Evolutionary conservation across 805 yeast species (phyloP).

Genomic region (Kodamaea jinghongensis): DNA sequence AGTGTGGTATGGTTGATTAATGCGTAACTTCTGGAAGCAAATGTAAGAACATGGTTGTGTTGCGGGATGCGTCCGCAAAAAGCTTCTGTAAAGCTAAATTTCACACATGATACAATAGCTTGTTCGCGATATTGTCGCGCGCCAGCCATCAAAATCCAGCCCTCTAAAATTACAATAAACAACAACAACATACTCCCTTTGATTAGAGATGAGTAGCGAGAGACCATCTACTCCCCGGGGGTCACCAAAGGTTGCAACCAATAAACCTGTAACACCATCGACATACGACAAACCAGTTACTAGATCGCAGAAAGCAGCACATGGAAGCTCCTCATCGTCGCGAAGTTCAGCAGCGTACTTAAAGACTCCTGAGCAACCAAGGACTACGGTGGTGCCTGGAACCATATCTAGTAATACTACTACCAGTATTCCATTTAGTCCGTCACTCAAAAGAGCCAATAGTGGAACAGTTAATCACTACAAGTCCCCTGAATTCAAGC

Average conservation of each 20-base stretch:
- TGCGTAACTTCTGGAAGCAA: too few species aligned
- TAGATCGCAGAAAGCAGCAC: background rate
- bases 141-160: too few species aligned
- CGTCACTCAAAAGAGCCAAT: conserved; percentile 35
- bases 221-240: too few species aligned
- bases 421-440: conserved; percentile 32
- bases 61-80: too few species aligned
- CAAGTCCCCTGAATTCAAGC: conserved; percentile 35
- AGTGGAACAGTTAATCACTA: conserved; percentile 18
- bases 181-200: too few species aligned
- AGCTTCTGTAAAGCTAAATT: too few species aligned
- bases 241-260: conserved; percentile 14
- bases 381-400: background rate
- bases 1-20: too few species aligned
- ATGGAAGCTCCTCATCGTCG: conserved; percentile 8
- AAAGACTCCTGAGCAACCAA: conserved; percentile 36
- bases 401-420: background rate
- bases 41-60: too few species aligned
- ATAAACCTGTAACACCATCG: conserved; percentile 32
- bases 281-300: conserved; percentile 1
- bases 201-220: too few species aligned
- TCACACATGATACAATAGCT: too few species aligned
- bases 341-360: conserved; percentile 26
- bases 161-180: too few species aligned
- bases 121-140: too few species aligned